phyloP scores from a whole-genome alignment of 202 grass and related monocot genomes.

The Cymbopogon flexuosus region DNA sequence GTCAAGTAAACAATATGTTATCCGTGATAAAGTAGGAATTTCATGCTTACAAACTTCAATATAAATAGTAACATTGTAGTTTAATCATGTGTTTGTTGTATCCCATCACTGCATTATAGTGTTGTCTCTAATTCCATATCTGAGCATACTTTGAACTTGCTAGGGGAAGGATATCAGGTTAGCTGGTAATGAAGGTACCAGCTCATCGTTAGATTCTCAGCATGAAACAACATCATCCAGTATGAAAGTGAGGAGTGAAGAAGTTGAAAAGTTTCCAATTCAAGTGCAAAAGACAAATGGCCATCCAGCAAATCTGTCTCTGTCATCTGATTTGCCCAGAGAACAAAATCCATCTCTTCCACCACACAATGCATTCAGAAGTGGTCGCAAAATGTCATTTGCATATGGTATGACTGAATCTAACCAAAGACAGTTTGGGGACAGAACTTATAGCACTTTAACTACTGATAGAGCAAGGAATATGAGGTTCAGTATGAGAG shows the following conservation, averaged over 20 bases:
- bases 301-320: conserved; percentile 23
- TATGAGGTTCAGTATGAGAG: conserved; percentile 57
- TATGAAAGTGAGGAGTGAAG: conserved; percentile 29
- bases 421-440: conserved; percentile 48
- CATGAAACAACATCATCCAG: conserved; percentile 34
- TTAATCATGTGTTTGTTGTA: background rate
- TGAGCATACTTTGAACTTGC: conserved; percentile 19
- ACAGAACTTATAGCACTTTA: conserved; percentile 69
- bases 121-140: background rate
- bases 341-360: conserved; percentile 47
- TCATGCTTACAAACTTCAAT: background rate
- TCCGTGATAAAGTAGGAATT: background rate
- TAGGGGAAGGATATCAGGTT: conserved; percentile 44
- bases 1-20: conserved; percentile 2
- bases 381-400: conserved; percentile 70
- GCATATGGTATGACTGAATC: conserved; percentile 50
- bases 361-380: conserved; percentile 45
- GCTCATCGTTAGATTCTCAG: conserved; percentile 26
- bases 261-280: conserved; percentile 43
- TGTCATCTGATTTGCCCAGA: conserved; percentile 27
- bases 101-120: background rate
- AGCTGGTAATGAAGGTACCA: conserved; percentile 31
- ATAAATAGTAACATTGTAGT: background rate
- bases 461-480: conserved; percentile 65
- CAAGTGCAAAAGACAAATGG: conserved; percentile 39